A percentile compares a stretch with the other conserved stretches of the same genome.
phyloP scores from a whole-genome alignment of 352 stramenopile genomes.

The Pythium volutum region DNA sequence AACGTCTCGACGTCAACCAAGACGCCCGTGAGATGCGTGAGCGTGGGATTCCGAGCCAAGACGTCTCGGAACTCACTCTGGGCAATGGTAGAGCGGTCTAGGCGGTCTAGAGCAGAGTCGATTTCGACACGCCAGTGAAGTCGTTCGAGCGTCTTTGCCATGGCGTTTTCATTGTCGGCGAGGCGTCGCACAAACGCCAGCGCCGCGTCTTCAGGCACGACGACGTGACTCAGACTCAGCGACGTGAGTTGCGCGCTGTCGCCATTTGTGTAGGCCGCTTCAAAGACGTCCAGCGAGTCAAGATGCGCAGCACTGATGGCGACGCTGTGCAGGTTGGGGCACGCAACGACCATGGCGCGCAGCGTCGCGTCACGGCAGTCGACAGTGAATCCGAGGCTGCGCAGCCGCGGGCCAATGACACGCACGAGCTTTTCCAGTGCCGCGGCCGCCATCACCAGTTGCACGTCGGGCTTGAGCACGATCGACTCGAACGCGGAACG shows the following conservation, averaged over 20 bases:
- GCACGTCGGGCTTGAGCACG: neutral
- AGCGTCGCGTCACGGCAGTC: neutral
- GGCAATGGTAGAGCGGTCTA: too few species aligned
- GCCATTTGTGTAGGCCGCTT: neutral
- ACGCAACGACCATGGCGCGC: neutral
- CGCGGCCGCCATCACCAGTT: neutral
- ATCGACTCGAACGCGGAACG: neutral
- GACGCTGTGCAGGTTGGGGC: neutral
- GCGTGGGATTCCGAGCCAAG: too few species aligned
- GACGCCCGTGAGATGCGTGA: too few species aligned
- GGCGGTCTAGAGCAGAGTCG: too few species aligned
- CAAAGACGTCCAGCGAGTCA: neutral
- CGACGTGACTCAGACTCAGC: neutral
- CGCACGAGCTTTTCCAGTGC: neutral
- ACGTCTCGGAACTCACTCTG: too few species aligned
- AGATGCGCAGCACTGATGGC: neutral
- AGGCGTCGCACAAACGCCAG: neutral
- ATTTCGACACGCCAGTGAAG: neutral
- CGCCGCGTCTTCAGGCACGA: neutral
- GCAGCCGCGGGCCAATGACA: neutral
- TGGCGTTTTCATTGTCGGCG: neutral
- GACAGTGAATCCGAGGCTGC: neutral
- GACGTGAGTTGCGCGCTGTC: neutral
- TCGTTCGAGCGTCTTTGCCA: neutral
- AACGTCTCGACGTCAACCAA: too few species aligned